phyloP scores from a whole-genome alignment of 345 rosid genomes.

The Draba incana region DNA sequence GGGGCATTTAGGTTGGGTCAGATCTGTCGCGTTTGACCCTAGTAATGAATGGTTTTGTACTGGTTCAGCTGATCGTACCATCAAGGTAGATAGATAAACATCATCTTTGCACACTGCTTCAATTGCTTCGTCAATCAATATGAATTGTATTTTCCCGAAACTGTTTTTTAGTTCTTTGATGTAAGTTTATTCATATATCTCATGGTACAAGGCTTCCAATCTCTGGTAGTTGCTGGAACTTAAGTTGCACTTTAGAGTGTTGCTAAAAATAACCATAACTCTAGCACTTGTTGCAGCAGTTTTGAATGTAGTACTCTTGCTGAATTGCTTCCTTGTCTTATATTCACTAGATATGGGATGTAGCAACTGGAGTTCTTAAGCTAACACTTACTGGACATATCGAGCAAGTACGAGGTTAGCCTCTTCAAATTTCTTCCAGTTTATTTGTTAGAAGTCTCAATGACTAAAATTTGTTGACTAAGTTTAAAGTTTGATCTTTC shows the following conservation, averaged over 20 bases:
- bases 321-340: conserved; percentile 21
- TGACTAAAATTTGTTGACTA: neutral
- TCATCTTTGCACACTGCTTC: no score
- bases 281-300: conserved; percentile 7
- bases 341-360: conserved; percentile 86
- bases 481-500: neutral
- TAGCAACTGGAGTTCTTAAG: conserved; percentile 87
- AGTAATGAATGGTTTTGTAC: conserved; percentile 98
- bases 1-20: conserved; percentile 99
- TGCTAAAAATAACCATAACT: neutral
- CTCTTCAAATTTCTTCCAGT: conserved; percentile 20
- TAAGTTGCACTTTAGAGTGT: neutral
- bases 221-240: conserved; percentile 1
- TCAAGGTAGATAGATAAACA: conserved; percentile 59
- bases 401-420: conserved; percentile 90
- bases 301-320: neutral
- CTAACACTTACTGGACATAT: conserved; percentile 96
- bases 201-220: neutral
- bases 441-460: conserved; percentile 6
- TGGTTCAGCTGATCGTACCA: conserved; percentile 98
- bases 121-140: neutral
- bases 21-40: conserved; percentile 95
- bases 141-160: neutral
- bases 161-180: neutral
- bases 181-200: neutral